A percentile compares a stretch with the other conserved stretches of the same genome.
Evolutionary conservation across 768 basidiomycete genomes (phyloP).

Genomic region (Sporobolomyces phaffii): DNA sequence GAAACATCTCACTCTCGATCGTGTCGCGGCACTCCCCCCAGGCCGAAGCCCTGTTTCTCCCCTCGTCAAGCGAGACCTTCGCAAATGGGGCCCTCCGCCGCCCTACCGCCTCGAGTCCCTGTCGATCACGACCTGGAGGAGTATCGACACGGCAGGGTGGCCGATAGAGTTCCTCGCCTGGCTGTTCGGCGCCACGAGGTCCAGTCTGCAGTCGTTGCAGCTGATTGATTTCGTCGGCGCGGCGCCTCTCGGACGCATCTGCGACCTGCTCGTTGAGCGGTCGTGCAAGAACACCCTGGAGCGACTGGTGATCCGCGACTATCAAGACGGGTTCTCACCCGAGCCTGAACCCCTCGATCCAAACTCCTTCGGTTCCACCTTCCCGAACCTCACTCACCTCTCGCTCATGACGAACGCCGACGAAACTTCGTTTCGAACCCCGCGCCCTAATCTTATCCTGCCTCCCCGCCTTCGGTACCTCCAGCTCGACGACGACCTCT

Average conservation of each 20-base stretch:
- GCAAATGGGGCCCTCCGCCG: constrained; percentile 3
- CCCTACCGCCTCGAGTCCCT: background rate
- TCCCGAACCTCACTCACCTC: constrained; percentile 1
- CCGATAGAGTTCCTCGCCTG: background rate
- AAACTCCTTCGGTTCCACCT: background rate
- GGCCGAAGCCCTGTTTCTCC: background rate
- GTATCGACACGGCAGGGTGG: background rate
- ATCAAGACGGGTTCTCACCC: background rate
- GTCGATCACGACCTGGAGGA: background rate
- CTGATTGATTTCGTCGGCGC: background rate
- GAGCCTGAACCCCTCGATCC: constrained; percentile 2
- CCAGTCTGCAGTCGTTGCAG: background rate
- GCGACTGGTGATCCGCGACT: constrained; percentile 4
- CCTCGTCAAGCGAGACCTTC: background rate
- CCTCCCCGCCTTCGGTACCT: background rate
- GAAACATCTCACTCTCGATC: background rate
- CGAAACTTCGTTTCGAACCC: background rate
- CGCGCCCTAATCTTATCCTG: background rate
- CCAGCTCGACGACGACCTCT: constrained; percentile 8
- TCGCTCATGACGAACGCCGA: constrained; percentile 12
- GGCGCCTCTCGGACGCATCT: background rate
- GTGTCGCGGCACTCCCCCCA: background rate
- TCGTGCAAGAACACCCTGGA: background rate
- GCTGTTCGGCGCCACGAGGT: background rate
- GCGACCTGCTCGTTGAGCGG: background rate